phyloP scores from a whole-genome alignment of 176 grass and related monocot genomes.

The Saccharum officinarum region DNA sequence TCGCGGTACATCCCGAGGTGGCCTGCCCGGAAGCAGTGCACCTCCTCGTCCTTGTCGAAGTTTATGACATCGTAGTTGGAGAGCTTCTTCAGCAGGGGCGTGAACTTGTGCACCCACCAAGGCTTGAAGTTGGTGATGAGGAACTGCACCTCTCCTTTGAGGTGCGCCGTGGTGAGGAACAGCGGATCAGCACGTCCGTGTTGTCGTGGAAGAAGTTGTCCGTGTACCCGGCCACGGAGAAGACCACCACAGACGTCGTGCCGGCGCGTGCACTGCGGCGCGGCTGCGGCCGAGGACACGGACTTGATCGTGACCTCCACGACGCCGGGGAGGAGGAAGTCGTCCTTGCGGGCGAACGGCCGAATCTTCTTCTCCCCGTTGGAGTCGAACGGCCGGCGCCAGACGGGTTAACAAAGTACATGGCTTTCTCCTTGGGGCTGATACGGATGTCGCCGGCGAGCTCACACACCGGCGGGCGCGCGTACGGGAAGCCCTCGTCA shows the following conservation, averaged over 20 bases:
- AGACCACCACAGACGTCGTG: constrained; percentile 69
- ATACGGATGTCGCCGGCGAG: constrained; percentile 75
- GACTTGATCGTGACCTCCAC: constrained; percentile 74
- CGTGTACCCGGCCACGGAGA: constrained; percentile 83
- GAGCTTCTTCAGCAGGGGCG: constrained; percentile 55
- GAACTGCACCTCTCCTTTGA: constrained; percentile 71
- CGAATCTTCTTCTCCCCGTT: constrained; percentile 51
- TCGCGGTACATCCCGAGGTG: constrained; percentile 53
- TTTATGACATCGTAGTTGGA: constrained; percentile 75
- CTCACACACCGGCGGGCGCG: constrained; percentile 64
- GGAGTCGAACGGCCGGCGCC: constrained; percentile 39
- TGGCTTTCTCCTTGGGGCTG: constrained; percentile 47
- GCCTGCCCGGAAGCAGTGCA: constrained; percentile 59
- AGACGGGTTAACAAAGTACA: constrained; percentile 52
- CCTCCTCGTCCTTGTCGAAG: constrained; percentile 61
- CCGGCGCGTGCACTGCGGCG: constrained; percentile 49
- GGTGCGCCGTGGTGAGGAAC: constrained; percentile 62
- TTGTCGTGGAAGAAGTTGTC: constrained; percentile 98
- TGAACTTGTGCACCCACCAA: constrained; percentile 63
- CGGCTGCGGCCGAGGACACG: constrained; percentile 5
- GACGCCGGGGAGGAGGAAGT: constrained; percentile 60
- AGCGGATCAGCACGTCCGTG: constrained; percentile 82
- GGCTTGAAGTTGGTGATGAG: constrained; percentile 71
- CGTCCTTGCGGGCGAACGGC: constrained; percentile 76
- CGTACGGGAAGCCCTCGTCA: constrained; percentile 77